Conservation (phyloP, 352 stramenopile genomes). For the Pythium aphanidermatum region DNA sequence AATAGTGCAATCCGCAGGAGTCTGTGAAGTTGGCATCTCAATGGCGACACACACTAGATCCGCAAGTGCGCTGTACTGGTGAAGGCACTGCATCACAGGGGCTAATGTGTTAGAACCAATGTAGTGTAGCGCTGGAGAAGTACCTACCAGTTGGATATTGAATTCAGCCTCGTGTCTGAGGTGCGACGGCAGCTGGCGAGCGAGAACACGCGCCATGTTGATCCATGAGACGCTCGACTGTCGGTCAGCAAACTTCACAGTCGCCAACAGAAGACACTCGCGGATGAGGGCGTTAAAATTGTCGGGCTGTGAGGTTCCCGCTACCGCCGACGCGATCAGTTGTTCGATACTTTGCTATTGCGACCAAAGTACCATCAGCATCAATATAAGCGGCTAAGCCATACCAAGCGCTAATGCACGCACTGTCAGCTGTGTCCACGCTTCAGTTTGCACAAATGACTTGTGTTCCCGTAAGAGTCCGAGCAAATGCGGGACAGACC, state of each 20-base stretch:
- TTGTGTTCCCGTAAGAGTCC: conserved; percentile 48
- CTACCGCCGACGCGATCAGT: background rate
- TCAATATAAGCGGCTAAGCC: background rate
- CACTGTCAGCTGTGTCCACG: conserved; percentile 55
- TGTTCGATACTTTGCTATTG: conserved; percentile 15
- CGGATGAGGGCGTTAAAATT: conserved; percentile 47
- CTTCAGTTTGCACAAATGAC: conserved; percentile 30
- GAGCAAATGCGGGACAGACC: conserved; percentile 49
- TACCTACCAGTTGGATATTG: conserved; percentile 66
- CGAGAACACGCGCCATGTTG: conserved; percentile 35
- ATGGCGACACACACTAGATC: conserved; percentile 47
- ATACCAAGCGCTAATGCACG: conserved; percentile 16
- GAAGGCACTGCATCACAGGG: conserved; percentile 30
- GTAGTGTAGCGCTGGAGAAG: background rate
- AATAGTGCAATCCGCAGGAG: conserved; percentile 4
- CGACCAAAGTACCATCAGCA: background rate
- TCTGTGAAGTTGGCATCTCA: conserved; percentile 12
- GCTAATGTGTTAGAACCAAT: background rate
- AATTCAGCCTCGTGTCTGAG: conserved; percentile 68
- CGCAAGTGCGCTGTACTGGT: conserved; percentile 47
- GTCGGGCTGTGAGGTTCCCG: conserved; percentile 1
- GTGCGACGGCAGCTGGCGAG: conserved; percentile 43
- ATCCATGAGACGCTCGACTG: conserved; percentile 46
- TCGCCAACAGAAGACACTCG: conserved; percentile 48
- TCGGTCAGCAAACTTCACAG: conserved; percentile 22